Conservation (phyloP, 257 asterid species). For the Gentiana straminea region DNA sequence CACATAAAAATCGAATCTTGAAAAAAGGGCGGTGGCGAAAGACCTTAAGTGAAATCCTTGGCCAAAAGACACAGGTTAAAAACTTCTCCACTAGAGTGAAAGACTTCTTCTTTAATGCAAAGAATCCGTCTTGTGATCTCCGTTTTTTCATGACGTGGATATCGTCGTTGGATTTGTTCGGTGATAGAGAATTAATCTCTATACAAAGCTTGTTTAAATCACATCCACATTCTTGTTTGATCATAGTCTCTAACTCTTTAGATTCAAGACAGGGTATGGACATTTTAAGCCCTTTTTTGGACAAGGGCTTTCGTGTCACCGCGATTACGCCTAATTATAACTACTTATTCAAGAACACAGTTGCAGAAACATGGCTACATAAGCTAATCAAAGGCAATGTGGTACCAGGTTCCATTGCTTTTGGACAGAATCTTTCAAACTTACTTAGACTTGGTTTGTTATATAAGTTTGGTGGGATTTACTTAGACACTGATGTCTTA, state of each 20-base stretch:
- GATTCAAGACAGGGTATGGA: constrained; percentile 54
- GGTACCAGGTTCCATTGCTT: constrained; percentile 61
- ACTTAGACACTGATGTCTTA: constrained; percentile 70
- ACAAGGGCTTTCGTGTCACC: constrained; percentile 42
- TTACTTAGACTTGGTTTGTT: constrained; percentile 70
- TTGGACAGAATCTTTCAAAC: constrained; percentile 80
- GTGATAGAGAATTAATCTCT: constrained; percentile 50
- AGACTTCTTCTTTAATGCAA: constrained; percentile 38
- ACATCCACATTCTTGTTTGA: constrained; percentile 62
- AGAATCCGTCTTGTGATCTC: constrained; percentile 33
- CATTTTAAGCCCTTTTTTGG: constrained; percentile 45
- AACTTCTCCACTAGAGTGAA: constrained; percentile 46
- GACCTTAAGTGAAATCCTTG: constrained; percentile 20
- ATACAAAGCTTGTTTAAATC: constrained; percentile 49
- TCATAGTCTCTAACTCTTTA: constrained; percentile 59
- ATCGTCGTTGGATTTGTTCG: constrained; percentile 42
- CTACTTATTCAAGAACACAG: constrained; percentile 53
- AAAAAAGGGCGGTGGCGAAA: constrained; percentile 25
- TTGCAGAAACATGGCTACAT: constrained; percentile 61
- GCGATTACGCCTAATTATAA: constrained; percentile 62
- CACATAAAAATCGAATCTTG: constrained; percentile 35
- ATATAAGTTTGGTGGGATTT: constrained; percentile 83
- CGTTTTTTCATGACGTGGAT: constrained; percentile 92
- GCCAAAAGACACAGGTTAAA: constrained; percentile 13
- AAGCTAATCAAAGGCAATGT: constrained; percentile 48